A percentile compares a stretch with the other conserved stretches of the same genome.
Evolutionary conservation across 768 basidiomycete genomes (phyloP).

Genomic region (Naematelia encephala): DNA sequence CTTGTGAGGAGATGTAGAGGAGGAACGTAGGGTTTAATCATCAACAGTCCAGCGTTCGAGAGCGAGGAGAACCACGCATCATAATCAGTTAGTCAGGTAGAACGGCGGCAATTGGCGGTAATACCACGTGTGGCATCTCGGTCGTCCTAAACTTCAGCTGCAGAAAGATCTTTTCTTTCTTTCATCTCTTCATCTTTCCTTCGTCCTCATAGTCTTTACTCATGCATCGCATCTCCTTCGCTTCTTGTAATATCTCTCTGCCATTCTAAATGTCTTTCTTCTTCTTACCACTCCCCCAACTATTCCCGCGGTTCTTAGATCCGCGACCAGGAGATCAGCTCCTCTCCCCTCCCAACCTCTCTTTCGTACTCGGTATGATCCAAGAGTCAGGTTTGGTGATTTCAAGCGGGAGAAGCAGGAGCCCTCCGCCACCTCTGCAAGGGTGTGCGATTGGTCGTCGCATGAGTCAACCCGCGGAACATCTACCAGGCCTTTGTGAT

Average conservation of each 20-base stretch:
- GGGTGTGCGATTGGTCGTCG: conserved; percentile 46
- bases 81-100: too few relatives aligned
- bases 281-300: conserved; percentile 11
- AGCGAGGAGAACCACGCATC: not conserved
- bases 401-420: not conserved
- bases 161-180: conserved; percentile 3
- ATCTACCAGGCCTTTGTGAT: conserved; percentile 2
- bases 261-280: not conserved
- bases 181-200: not conserved
- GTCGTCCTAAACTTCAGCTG: not conserved
- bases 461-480: conserved; percentile 50
- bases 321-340: conserved; percentile 40
- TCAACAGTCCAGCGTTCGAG: not conserved
- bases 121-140: not conserved
- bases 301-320: conserved; percentile 49
- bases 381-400: not conserved
- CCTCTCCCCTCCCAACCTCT: conserved; percentile 16
- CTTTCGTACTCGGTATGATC: not conserved
- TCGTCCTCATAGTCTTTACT: not conserved
- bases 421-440: conserved; percentile 45
- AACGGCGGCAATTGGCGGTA: not conserved
- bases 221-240: conserved; percentile 1
- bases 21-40: not conserved
- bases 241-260: not conserved
- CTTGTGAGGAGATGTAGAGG: not conserved